Evolutionary conservation across 768 basidiomycete species (phyloP).

Genomic region (Phanerochaete carnosa): DNA sequence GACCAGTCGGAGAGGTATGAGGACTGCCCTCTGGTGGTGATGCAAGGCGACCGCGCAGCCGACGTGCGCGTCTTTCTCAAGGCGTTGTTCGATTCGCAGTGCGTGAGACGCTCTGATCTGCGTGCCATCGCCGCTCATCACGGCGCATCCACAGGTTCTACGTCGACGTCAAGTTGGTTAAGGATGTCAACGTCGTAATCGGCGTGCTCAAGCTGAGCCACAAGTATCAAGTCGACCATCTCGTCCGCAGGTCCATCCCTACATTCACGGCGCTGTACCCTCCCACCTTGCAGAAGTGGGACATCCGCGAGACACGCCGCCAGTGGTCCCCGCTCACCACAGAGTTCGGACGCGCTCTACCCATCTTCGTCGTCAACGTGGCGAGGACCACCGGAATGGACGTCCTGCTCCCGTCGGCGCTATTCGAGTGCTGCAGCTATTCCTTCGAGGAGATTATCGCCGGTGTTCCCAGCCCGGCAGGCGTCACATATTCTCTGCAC

Average conservation of each 20-base stretch:
- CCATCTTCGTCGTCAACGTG: neutral
- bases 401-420: slow-evolving; percentile 4
- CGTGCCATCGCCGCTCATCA: neutral
- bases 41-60: neutral
- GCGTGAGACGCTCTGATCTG: neutral
- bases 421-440: slow-evolving; percentile 5
- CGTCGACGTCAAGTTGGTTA: slow-evolving; percentile 6
- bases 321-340: neutral
- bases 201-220: neutral
- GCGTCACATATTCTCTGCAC: neutral
- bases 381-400: neutral
- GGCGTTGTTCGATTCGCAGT: slow-evolving; percentile 4
- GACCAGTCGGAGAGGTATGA: neutral
- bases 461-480: neutral
- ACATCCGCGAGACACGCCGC: neutral
- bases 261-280: slow-evolving; percentile 7
- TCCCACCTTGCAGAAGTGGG: slow-evolving; percentile 1
- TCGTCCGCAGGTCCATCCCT: neutral
- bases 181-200: neutral
- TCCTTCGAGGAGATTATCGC: neutral
- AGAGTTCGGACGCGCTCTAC: neutral
- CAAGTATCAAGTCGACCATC: slow-evolving; percentile 2
- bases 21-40: neutral
- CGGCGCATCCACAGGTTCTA: neutral
- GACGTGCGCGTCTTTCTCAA: neutral